Evolutionary conservation across 495 filamentous ascomycete genomes (phyloP).

Genomic region (Penicillium turbatum): DNA sequence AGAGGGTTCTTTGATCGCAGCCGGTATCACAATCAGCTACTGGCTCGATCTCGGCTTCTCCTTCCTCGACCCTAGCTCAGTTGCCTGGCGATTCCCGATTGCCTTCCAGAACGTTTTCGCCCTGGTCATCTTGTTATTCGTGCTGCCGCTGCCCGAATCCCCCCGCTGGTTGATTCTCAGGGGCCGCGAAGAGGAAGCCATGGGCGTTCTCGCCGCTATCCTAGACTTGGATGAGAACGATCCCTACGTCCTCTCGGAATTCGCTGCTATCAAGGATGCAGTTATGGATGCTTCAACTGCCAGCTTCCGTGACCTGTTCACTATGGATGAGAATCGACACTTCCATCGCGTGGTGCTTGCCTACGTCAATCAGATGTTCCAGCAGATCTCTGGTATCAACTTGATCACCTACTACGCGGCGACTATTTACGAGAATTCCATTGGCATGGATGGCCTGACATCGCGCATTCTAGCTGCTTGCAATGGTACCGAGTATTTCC

Average conservation of each 20-base stretch:
- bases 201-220: constrained; percentile 34
- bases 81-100: constrained; percentile 37
- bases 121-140: constrained; percentile 28
- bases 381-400: constrained; percentile 73
- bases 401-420: constrained; percentile 70
- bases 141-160: constrained; percentile 37
- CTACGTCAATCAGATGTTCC: constrained; percentile 74
- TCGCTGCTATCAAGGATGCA: constrained; percentile 68
- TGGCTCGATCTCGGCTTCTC: constrained; percentile 49
- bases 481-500: constrained; percentile 70
- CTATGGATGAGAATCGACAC: constrained; percentile 66
- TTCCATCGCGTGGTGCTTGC: constrained; percentile 67
- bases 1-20: constrained; percentile 32
- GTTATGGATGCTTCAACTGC: constrained; percentile 63
- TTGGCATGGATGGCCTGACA: constrained; percentile 53
- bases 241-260: constrained; percentile 55
- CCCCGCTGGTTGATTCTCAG: constrained; percentile 45
- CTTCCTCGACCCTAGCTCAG: constrained; percentile 27
- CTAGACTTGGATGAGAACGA: constrained; percentile 24
- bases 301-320: constrained; percentile 63
- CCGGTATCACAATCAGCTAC: constrained; percentile 45
- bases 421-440: constrained; percentile 58
- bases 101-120: constrained; percentile 38
- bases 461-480: constrained; percentile 65
- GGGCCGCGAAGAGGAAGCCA: constrained; percentile 31